Base-by-base conservation (phyloP, 2,329 filamentous ascomycete genomes). In the Botrytis squamosa region DNA sequence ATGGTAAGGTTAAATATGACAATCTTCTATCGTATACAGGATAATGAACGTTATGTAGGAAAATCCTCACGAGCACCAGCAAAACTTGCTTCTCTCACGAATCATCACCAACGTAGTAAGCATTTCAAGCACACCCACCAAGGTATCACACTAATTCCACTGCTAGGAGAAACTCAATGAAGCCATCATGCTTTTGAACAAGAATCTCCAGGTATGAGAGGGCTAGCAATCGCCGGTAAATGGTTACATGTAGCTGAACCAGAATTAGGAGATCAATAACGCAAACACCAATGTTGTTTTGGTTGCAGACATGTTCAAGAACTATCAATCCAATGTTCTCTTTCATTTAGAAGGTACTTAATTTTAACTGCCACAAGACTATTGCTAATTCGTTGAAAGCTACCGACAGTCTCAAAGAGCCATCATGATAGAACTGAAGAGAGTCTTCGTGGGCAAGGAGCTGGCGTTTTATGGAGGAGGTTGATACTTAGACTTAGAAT, bases 271-370 rank as follows among this genome's bases (percentile, higher is more conserved):
- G 78, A 98, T 98, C 87, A 98, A 98, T 81, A 91, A 98, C 73
- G 93, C 97, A 80, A 99, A 98, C 83, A 98, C 98, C 94, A 97
- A 99, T 81, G 94, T 98, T 52, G 96, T 98, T 84, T 88, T 98
- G 4, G 96, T 98, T 8, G 95, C 95, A 0, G 95, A 98, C 82
- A 99, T 99, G 96, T 99, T 98, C 87, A 98, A 98, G 85, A 99
- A 98, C 84, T 99, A 99, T 82, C 95, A 98, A 83, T 97, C 94
- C 18, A 99, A 98, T 79, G 95, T 98, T 22, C 85, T 98, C 9
- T 98, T 99, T 82, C 96, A 99, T 80, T 87, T 99, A 9, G 96
- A 98, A 90, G 96, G 96, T 97, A 86, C 29, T 29, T 6, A 14
- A 22, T 5, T 36, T 40, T 25, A 6, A 20, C 57, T 49, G 25